Conservation (phyloP, 2,329 filamentous ascomycete species). For the Xylariales sp. region DNA sequence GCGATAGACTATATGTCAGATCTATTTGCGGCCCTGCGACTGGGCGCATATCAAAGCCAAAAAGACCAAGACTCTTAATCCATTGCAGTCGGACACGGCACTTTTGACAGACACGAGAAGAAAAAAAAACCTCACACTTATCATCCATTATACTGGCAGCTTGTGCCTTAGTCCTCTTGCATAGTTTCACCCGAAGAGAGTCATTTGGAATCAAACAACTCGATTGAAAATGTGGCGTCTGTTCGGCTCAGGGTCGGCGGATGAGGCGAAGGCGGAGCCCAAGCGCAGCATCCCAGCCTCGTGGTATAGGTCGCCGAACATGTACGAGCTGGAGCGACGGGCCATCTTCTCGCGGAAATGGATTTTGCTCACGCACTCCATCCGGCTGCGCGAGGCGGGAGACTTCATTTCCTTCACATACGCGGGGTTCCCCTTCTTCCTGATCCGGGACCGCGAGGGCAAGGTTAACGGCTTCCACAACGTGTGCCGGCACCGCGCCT, state of each 20-base stretch:
- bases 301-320: slow-evolving; percentile 36
- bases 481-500: slow-evolving; percentile 58
- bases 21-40: too few species aligned
- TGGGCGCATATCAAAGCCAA: too few species aligned
- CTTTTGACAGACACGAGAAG: too few species aligned
- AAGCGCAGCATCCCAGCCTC: slow-evolving; percentile 31
- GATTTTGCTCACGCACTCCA: slow-evolving; percentile 29
- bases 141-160: too few species aligned
- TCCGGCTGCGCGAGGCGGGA: slow-evolving; percentile 40
- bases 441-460: slow-evolving; percentile 44
- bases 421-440: slow-evolving; percentile 52
- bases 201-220: too few species aligned
- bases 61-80: too few species aligned
- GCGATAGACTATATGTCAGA: too few species aligned
- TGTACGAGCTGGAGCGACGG: slow-evolving; percentile 39
- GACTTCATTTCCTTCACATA: slow-evolving; percentile 53
- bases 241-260: neutral
- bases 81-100: too few species aligned
- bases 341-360: slow-evolving; percentile 37
- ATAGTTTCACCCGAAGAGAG: too few species aligned
- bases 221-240: slow-evolving; percentile 3
- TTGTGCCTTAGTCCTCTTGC: too few species aligned
- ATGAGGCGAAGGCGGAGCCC: slow-evolving; percentile 8
- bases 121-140: too few species aligned
- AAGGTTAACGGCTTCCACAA: slow-evolving; percentile 59